Percentiles rank a stretch among this genome's conserved stretches.
phyloP scores from a whole-genome alignment of 2,329 filamentous ascomycete genomes.

The Elsinoe necatrix region DNA sequence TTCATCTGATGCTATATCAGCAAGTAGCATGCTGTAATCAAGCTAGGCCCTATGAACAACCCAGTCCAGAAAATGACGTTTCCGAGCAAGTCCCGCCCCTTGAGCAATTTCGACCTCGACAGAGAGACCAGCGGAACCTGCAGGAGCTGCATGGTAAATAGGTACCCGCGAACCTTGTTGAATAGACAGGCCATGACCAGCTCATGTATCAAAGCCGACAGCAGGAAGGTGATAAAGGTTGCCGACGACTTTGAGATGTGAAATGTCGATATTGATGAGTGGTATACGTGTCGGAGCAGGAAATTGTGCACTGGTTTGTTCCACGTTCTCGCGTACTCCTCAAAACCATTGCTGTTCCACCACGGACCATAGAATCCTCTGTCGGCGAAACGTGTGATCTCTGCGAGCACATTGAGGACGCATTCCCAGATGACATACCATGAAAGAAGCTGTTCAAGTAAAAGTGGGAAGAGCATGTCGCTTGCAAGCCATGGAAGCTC shows the following conservation, averaged over 20 bases:
- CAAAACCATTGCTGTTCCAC: slow-evolving; percentile 53
- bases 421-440: slow-evolving; percentile 76
- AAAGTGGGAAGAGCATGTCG: slow-evolving; percentile 68
- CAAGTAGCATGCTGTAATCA: slow-evolving; percentile 47
- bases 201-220: slow-evolving; percentile 64
- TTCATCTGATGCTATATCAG: slow-evolving; percentile 30
- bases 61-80: slow-evolving; percentile 73
- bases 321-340: slow-evolving; percentile 74
- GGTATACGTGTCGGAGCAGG: slow-evolving; percentile 69
- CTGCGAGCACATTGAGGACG: slow-evolving; percentile 62
- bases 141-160: slow-evolving; percentile 64
- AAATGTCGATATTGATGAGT: slow-evolving; percentile 65
- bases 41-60: slow-evolving; percentile 66
- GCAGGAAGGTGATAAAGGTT: slow-evolving; percentile 66
- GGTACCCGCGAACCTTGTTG: slow-evolving; percentile 65
- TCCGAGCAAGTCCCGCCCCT: slow-evolving; percentile 53
- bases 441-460: slow-evolving; percentile 66
- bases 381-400: slow-evolving; percentile 69
- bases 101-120: slow-evolving; percentile 58
- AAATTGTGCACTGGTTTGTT: slow-evolving; percentile 75
- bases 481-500: slow-evolving; percentile 68
- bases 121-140: slow-evolving; percentile 63
- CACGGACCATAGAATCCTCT: slow-evolving; percentile 55
- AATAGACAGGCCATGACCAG: slow-evolving; percentile 75
- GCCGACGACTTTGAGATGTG: slow-evolving; percentile 61